Conservation (phyloP, 2,329 filamentous ascomycete species). For the Cordyceps cateniannulata region DNA sequence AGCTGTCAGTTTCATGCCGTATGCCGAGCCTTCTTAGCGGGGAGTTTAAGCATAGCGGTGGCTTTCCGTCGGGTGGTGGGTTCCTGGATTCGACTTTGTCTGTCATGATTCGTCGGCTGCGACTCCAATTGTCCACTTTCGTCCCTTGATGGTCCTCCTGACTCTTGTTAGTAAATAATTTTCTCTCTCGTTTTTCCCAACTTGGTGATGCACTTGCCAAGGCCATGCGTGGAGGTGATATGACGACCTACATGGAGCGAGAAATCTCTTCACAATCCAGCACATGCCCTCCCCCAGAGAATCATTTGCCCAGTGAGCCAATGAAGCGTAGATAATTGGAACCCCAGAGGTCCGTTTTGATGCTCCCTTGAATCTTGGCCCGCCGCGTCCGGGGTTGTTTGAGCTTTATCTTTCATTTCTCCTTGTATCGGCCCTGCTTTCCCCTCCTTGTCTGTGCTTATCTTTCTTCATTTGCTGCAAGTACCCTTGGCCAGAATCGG, state of each 20-base stretch:
- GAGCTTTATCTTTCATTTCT: not conserved
- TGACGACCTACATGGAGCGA: not conserved
- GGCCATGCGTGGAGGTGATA: not conserved
- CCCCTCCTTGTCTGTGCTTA: not conserved
- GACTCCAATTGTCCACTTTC: not conserved
- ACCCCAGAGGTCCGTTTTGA: not conserved
- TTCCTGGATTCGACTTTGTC: not conserved
- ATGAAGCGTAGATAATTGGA: not conserved
- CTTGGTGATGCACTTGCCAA: not conserved
- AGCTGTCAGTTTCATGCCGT: constrained; percentile 1
- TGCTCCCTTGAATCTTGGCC: not conserved
- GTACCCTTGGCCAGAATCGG: constrained; percentile 3
- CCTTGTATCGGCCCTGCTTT: not conserved
- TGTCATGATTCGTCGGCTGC: not conserved
- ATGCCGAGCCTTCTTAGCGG: constrained; percentile 5
- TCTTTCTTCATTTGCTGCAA: not conserved
- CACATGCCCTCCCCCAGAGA: not conserved
- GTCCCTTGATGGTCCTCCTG: not conserved
- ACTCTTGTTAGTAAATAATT: not conserved
- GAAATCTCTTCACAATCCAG: constrained; percentile 3
- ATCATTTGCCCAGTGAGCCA: not conserved
- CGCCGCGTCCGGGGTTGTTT: constrained; percentile 2
- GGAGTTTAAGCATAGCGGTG: constrained; percentile 1
- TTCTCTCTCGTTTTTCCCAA: not conserved
- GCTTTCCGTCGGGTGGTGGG: not conserved